Evolutionary conservation across 1,284 basidiomycete species (phyloP).

Genomic region (Pseudozyma sp.): DNA sequence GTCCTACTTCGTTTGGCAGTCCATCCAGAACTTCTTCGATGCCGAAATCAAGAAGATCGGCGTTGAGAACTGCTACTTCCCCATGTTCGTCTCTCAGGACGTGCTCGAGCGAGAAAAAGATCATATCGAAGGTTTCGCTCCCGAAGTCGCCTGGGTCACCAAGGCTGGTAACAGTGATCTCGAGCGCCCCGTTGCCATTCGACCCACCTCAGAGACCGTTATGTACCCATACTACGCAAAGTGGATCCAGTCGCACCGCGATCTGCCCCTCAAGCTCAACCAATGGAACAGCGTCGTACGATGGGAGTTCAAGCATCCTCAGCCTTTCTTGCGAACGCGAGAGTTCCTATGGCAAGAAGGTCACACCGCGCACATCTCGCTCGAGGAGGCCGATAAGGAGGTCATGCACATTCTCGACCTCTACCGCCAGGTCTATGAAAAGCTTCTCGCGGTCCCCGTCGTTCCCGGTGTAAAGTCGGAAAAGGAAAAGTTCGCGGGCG

Average conservation of each 20-base stretch:
- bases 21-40: constrained; percentile 77
- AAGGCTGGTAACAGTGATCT: constrained; percentile 91
- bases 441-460: constrained; percentile 95
- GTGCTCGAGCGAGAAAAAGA: constrained; percentile 97
- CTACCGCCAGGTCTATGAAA: constrained; percentile 95
- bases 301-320: constrained; percentile 99
- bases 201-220: constrained; percentile 96
- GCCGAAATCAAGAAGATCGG: constrained; percentile 88
- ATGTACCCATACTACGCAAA: constrained; percentile 98
- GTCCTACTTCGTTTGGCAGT: constrained; percentile 97
- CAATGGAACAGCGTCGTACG: constrained; percentile 99
- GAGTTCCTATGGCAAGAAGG: constrained; percentile 99
- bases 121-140: constrained; percentile 99
- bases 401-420: constrained; percentile 94
- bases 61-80: constrained; percentile 98
- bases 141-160: constrained; percentile 99
- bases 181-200: constrained; percentile 96
- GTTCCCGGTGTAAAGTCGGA: constrained; percentile 97
- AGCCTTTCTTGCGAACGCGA: constrained; percentile 98
- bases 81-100: constrained; percentile 95
- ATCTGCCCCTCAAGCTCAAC: constrained; percentile 96
- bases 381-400: constrained; percentile 88
- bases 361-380: constrained; percentile 92
- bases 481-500: constrained; percentile 99
- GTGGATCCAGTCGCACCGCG: constrained; percentile 98